Evolutionary conservation across 352 stramenopile genomes (phyloP), one percentile per base, ranked within the genome.

Genomic region (Globisporangium paddicum): DNA sequence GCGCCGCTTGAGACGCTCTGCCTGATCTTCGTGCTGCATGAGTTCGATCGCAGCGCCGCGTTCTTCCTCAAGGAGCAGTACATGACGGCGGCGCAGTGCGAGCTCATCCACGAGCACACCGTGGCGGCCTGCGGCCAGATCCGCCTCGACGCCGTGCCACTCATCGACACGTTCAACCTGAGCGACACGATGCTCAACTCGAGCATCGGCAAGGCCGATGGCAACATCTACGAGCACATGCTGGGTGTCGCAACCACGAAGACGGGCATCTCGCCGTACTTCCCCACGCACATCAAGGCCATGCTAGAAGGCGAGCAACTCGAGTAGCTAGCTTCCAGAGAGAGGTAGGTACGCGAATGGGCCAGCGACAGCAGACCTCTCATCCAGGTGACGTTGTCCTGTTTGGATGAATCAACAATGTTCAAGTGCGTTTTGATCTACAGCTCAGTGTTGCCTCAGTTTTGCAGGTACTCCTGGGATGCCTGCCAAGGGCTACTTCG

Each of bases 101-200:
- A 75, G 11, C 72, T 86, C 26, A 69, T 94, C 26, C 75, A 66
- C 32, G 38, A 58, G 10, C 60, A 73, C 16, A 51, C 90, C 14
- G 61, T 81, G 23, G 41, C 53, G n/a, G 58, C 68, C n/a, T 91
- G 79, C 56, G 52, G 55, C 6, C 68, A 44, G 63, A 52, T 52
- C 21, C 80, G 85, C 42, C n/a, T 53, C 0, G 73, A 92, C 35
- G 79, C 79, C 6, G 84, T 95, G 42, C 58, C 71, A 46, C 72
- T 95, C 11, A 77, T 87, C 9, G 85, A 95, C 49, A 67, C 76
- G 28, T 95, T 90, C 63, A 80, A 91, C 66, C 56, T 93, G 38
- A 79, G 72, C 30, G 83, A 95, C 58, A 58, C 72, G 7, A 58
- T 87, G n/a, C 49, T 95, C 2, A 87, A 89, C 66, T 92, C 81